Base-by-base conservation (phyloP, 306 rosid genomes). In the Abrus pulchellus region DNA sequence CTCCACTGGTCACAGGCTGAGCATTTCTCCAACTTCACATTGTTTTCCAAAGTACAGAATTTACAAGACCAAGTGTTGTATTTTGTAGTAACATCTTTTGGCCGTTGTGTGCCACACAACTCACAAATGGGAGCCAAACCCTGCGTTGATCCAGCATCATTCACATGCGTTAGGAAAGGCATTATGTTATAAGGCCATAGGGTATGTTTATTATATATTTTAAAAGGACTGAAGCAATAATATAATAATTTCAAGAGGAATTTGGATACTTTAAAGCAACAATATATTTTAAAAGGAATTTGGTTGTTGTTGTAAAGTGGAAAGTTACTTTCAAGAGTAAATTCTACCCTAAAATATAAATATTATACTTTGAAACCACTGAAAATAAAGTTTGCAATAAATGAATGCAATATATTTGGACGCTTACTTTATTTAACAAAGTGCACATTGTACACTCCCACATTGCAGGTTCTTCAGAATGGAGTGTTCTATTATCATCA, bases 381-480 rank as follows among this genome's bases (percentile, higher is more conserved):
- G 14, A 11, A 71, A 75, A 63, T 3, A 36, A 82, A 52, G 36
- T 11, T 0, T 45, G 63, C 45, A 63, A 67, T 47, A 63, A 48
- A 52, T 62, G 64, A 65, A 62, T 14, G 75, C 48, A 9, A 48
- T 9, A 72, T 56, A 62, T 73, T 67, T 12, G 61, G 49, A 82
- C 50, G 81, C 94, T 85, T 90, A 93, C 99, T 3, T 84, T 88
- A 85, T 94, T 94, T 79, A 93, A 79, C 44, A 94, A 85, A 75
- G 99, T 94, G 94, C 99, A 94, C 36, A 65, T 85, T 54, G 68
- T 79, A 55, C 99, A 94, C 74, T 86, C 88, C 99, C 99, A 94
- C 90, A 67, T 78, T 73, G 83, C 84, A 85, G 68, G 64, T 87
- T 90, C 89, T 68, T 74, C 88, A 2, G 71, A 77, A 71, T 72